Base-by-base conservation (phyloP, 331 rosid species). In the Acacia concinna region DNA sequence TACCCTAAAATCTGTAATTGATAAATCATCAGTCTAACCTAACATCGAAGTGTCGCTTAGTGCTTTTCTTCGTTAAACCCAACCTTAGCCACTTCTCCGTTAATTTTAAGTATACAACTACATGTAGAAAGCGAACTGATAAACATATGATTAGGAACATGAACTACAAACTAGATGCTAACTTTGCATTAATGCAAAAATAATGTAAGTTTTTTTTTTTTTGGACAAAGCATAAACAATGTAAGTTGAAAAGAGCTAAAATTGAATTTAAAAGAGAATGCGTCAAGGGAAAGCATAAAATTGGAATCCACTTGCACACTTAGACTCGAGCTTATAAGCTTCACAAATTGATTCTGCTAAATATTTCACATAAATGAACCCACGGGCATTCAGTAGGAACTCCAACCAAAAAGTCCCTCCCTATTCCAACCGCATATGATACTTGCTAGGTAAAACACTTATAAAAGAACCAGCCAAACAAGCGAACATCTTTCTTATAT, bases 401-500 rank as follows among this genome's bases (percentile, higher is more conserved):
- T 68, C 52, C 57, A 2, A 27, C 38, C 37, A 69, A 23, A 27
- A 69, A 27, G 54, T 25, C 37, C 18, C 54, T 5, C 49, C 37
- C 8, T 14, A 25, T 41, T 25, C 59, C 20, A 66, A 37, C 41
- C 12, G 17, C 32, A 6, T 10, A 27, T 38, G 8, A 75, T 62
- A 14, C 25, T 12, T 8, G 40, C 25, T 18, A 35, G 68, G 56
- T 25, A 68, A 67, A 67, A 51, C 23, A 18, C 65, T n/a, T 31
- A 64, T 3, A 62, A 8, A 46, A 21, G 37, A 23, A 3, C 17
- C 38, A 56, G 9, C 27, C 57, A 23, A 28, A 9, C 38, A 71
- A 57, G 31, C 28, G 31, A 77, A 20, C 43, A 70, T 70, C 54
- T n/a, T 78, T n/a, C 51, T 68, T 34, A 27, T 35, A 52, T 23